A percentile compares a stretch with the other conserved stretches of the same genome.
Evolutionary conservation across 352 stramenopile genomes (phyloP).

Genomic region (Thalassiosira exigua): DNA sequence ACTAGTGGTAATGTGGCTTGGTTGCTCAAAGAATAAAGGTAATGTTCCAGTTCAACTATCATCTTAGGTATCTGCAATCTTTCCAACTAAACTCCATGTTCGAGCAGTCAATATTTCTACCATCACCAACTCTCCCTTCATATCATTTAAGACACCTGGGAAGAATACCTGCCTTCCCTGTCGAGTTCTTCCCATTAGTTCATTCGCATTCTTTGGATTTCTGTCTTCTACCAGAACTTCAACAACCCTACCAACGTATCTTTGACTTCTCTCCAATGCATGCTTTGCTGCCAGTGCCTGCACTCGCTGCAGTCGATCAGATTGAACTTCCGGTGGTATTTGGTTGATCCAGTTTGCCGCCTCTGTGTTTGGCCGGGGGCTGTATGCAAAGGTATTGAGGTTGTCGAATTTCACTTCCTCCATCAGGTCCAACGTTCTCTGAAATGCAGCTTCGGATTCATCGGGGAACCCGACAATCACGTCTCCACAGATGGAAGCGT

Average conservation of each 20-base stretch:
- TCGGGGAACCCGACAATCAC: conserved; percentile 86
- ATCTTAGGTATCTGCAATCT: conserved; percentile 16
- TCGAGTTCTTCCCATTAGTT: conserved; percentile 86
- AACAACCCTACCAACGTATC: conserved; percentile 84
- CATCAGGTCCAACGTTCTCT: conserved; percentile 85
- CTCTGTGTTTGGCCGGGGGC: conserved; percentile 72
- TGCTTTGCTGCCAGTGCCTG: conserved; percentile 85
- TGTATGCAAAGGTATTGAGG: conserved; percentile 79
- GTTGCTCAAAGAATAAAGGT: too few relatives aligned
- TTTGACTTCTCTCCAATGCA: conserved; percentile 81
- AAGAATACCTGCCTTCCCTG: conserved; percentile 88
- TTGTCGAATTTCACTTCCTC: conserved; percentile 84
- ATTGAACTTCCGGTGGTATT: conserved; percentile 87
- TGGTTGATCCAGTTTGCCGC: conserved; percentile 77
- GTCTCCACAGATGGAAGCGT: conserved; percentile 80
- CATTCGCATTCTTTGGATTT: conserved; percentile 84
- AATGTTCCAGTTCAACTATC: too few relatives aligned
- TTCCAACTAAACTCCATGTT: conserved; percentile 76
- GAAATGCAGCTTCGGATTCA: conserved; percentile 86
- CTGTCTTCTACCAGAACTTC: conserved; percentile 88
- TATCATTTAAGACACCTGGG: conserved; percentile 85
- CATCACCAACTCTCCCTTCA: conserved; percentile 85
- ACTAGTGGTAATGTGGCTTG: too few relatives aligned
- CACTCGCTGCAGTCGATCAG: conserved; percentile 85
- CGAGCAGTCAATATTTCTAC: conserved; percentile 80